Percentiles rank a stretch among this genome's conserved stretches.
Conservation (phyloP, 2,329 filamentous ascomycete species). For the Sporothrix protearum region DNA sequence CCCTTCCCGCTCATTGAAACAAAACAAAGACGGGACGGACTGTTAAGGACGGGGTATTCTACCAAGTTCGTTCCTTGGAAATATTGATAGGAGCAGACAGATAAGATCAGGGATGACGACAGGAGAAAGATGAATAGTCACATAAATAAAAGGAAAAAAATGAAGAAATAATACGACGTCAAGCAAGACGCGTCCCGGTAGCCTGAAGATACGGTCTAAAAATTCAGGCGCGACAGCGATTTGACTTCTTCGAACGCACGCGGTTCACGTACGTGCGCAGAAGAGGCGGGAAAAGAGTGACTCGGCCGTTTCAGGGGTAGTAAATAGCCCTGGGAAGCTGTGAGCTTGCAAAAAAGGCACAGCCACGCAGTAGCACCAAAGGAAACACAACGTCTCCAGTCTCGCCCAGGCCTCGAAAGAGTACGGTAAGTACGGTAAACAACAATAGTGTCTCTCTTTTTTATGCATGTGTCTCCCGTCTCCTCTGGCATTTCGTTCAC, state of each 20-base stretch:
- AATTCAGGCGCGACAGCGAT: conserved; percentile 4
- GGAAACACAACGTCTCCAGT: not conserved
- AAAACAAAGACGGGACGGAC: not conserved
- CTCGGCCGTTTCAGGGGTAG: conserved; percentile 14
- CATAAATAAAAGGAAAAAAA: not conserved
- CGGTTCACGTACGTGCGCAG: conserved; percentile 8
- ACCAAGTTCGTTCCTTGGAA: not conserved
- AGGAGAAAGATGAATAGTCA: not conserved
- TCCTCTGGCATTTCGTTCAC: not conserved
- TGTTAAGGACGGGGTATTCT: not conserved
- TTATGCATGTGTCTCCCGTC: not conserved
- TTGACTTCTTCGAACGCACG: not conserved
- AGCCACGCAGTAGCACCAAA: not conserved
- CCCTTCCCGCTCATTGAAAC: conserved; percentile 1
- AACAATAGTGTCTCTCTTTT: not conserved
- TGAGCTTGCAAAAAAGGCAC: not conserved
- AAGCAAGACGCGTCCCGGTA: conserved; percentile 4
- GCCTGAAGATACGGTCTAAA: conserved; percentile 1
- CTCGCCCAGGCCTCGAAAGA: not conserved
- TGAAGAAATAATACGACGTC: not conserved
- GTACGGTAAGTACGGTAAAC: conserved; percentile 13
- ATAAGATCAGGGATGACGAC: conserved; percentile 10
- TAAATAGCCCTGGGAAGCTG: not conserved
- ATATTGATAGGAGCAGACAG: not conserved
- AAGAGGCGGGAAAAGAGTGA: not conserved